Evolutionary conservation across 768 basidiomycete genomes (phyloP).

Genomic region (Pisolithus orientalis): DNA sequence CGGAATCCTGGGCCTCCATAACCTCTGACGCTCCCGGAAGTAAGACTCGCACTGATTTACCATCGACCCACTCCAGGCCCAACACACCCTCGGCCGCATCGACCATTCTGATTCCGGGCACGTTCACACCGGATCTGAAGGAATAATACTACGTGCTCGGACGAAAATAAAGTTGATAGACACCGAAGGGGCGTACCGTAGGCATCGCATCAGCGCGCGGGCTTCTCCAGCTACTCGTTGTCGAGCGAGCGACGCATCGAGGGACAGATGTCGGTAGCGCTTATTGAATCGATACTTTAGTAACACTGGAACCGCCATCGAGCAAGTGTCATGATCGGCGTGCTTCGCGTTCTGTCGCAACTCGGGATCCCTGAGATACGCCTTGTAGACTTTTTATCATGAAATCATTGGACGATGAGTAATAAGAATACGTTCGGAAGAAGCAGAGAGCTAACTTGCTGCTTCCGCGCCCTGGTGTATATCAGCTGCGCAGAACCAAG

Average conservation of each 20-base stretch:
- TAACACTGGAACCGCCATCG: conserved; percentile 38
- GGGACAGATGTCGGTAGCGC: conserved; percentile 75
- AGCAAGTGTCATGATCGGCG: too few species aligned
- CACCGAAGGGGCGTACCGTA: conserved; percentile 41
- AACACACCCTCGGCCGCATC: conserved; percentile 65
- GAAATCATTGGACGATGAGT: conserved; percentile 15
- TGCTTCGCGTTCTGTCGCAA: neutral
- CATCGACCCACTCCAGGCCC: conserved; percentile 46
- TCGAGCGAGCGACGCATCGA: conserved; percentile 74
- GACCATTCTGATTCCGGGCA: conserved; percentile 84
- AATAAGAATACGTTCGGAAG: conserved; percentile 12
- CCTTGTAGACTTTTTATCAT: conserved; percentile 66
- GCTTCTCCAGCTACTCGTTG: conserved; percentile 84
- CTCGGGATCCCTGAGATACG: conserved; percentile 29
- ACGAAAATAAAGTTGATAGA: neutral
- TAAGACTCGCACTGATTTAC: conserved; percentile 68
- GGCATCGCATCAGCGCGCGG: conserved; percentile 74
- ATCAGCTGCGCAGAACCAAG: conserved; percentile 38
- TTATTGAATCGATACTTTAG: conserved; percentile 91
- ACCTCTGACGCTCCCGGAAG: conserved; percentile 66
- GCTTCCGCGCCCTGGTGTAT: conserved; percentile 83
- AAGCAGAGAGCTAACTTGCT: conserved; percentile 46
- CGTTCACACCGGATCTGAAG: conserved; percentile 67
- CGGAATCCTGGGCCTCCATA: conserved; percentile 27
- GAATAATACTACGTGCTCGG: neutral